These are phyloP conservation scores for Apophysomyces variabilis DNA, from an alignment of 371 early-diverging fungal species.

Conservation along the genomic window DNA sequence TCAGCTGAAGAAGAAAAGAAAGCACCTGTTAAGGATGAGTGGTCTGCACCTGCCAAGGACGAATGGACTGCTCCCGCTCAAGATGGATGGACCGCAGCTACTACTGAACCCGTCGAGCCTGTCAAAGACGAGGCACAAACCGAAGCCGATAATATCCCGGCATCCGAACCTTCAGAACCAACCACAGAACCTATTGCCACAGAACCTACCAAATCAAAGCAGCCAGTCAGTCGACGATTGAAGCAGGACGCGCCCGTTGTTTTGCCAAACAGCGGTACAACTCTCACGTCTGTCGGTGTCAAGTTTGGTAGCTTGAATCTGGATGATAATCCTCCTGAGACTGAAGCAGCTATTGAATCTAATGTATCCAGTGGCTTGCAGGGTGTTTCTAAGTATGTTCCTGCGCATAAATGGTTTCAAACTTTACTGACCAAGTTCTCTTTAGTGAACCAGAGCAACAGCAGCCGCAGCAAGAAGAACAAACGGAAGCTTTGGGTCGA, in stretches of 20 bases:
- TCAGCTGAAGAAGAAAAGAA: constrained; percentile 19
- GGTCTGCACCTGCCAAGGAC: constrained; percentile 13
- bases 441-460: constrained; percentile 13
- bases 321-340: constrained; percentile 32
- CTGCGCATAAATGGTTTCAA: neutral
- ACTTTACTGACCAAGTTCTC: neutral
- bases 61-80: constrained; percentile 15
- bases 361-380: constrained; percentile 15
- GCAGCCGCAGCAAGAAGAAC: constrained; percentile 9
- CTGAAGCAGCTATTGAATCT: constrained; percentile 21
- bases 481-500: constrained; percentile 4
- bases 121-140: constrained; percentile 11
- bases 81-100: constrained; percentile 28
- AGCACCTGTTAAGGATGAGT: constrained; percentile 18
- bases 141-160: neutral
- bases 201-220: constrained; percentile 17
- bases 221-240: constrained; percentile 53
- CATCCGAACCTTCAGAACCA: constrained; percentile 10
- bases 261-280: constrained; percentile 73
- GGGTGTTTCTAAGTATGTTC: constrained; percentile 3
- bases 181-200: neutral
- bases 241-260: constrained; percentile 89
- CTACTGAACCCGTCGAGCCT: constrained; percentile 15
- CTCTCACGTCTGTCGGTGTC: constrained; percentile 70
- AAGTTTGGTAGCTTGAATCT: constrained; percentile 85